Conservation (phyloP, 306 rosid genomes). For the Citrullus mucosospermus region DNA sequence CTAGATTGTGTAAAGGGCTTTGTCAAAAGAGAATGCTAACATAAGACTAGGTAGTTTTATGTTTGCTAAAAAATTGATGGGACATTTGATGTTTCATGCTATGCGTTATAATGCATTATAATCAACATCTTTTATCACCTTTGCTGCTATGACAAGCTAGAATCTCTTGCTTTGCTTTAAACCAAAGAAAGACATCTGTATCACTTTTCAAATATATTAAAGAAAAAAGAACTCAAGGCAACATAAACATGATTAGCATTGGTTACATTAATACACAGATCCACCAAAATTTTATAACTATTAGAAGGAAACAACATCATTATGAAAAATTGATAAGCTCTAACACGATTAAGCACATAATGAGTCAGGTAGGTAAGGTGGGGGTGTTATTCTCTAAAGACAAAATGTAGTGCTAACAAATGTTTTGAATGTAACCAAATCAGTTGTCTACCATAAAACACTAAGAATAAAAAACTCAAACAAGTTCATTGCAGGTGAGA, state of each 20-base stretch:
- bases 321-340: background rate
- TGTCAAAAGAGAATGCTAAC: background rate
- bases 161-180: conserved; percentile 8
- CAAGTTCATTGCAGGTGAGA: background rate
- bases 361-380: background rate
- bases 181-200: conserved; percentile 1
- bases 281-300: background rate
- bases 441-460: background rate
- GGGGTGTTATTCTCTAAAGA: background rate
- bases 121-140: conserved; percentile 2
- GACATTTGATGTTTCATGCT: conserved; percentile 1
- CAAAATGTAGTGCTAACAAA: background rate
- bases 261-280: background rate
- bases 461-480: background rate
- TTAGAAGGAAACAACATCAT: conserved; percentile 3
- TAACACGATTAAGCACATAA: background rate
- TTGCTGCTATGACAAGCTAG: conserved; percentile 8
- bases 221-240: background rate
- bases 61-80: conserved; percentile 3
- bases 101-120: background rate
- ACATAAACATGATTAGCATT: background rate
- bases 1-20: background rate
- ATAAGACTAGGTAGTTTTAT: background rate
- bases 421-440: conserved; percentile 1
- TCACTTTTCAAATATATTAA: background rate